Conservation (phyloP, 352 stramenopile genomes). For the Globisporangium middletonii region DNA sequence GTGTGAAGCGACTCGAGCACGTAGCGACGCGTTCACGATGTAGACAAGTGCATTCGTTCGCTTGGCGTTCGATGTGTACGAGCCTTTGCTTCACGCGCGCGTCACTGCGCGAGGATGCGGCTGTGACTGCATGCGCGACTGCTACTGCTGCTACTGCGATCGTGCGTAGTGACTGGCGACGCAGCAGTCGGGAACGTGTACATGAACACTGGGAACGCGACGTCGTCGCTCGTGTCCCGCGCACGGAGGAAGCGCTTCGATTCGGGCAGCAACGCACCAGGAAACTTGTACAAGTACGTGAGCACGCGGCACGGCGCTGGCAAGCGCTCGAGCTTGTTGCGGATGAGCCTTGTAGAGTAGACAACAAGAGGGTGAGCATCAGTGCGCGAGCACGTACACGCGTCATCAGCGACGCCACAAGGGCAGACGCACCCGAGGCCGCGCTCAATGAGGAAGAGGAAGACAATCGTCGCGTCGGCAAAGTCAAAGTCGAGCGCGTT, state of each 20-base stretch:
- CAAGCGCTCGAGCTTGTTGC: constrained; percentile 39
- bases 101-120: neutral
- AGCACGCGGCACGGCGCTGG: constrained; percentile 40
- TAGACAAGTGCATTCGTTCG: neutral
- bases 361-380: neutral
- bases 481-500: constrained; percentile 74
- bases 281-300: constrained; percentile 76
- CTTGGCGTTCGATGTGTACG: too few species aligned
- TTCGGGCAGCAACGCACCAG: constrained; percentile 22
- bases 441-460: constrained; percentile 76
- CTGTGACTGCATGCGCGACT: neutral
- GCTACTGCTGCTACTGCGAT: neutral
- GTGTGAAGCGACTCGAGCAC: neutral
- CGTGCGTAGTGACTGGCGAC: neutral
- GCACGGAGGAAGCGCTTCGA: constrained; percentile 42
- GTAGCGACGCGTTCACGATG: neutral
- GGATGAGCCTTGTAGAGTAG: constrained; percentile 33
- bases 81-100: too few species aligned
- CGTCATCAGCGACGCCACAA: neutral
- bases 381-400: neutral
- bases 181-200: constrained; percentile 44
- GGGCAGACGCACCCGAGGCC: constrained; percentile 42
- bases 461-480: constrained; percentile 57
- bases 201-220: constrained; percentile 69
- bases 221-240: constrained; percentile 28